A percentile compares a stretch with the other conserved stretches of the same genome.
Evolutionary conservation across 2,329 filamentous ascomycete species (phyloP).

Genomic region (Corynespora cassiicola): DNA sequence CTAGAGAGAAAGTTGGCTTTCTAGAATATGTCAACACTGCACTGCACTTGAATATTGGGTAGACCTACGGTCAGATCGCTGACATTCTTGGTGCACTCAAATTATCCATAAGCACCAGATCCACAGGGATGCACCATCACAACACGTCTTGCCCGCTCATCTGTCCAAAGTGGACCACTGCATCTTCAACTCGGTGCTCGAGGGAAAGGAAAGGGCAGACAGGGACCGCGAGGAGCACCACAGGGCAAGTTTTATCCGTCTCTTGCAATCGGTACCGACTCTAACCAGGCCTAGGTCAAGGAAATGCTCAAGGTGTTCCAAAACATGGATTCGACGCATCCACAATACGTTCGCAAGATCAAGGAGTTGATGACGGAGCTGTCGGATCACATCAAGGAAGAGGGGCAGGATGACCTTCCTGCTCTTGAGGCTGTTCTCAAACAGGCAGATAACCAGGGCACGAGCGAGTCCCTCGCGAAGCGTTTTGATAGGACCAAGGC

Average conservation of each 20-base stretch:
- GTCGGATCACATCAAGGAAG: slow-evolving; percentile 37
- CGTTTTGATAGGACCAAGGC: slow-evolving; percentile 38
- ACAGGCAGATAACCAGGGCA: slow-evolving; percentile 16
- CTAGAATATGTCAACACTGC: slow-evolving; percentile 8
- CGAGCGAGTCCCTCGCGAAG: slow-evolving; percentile 33
- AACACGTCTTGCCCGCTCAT: slow-evolving; percentile 44
- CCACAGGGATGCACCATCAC: slow-evolving; percentile 53
- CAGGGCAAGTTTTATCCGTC: slow-evolving; percentile 18
- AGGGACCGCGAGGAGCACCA: slow-evolving; percentile 43
- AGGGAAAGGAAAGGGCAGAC: slow-evolving; percentile 39
- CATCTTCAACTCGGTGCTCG: slow-evolving; percentile 1
- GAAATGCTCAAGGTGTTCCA: slow-evolving; percentile 38
- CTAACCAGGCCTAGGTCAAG: slow-evolving; percentile 29
- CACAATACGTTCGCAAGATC: slow-evolving; percentile 30
- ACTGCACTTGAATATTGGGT: neutral
- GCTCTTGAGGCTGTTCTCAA: slow-evolving; percentile 30
- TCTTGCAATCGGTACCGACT: neutral
- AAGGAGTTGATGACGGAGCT: slow-evolving; percentile 29
- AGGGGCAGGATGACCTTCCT: slow-evolving; percentile 38
- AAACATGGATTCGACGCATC: slow-evolving; percentile 26
- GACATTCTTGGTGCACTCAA: slow-evolving; percentile 52
- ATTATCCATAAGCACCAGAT: slow-evolving; percentile 55
- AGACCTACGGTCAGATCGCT: slow-evolving; percentile 33
- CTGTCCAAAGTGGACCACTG: too few species aligned
- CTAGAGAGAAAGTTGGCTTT: slow-evolving; percentile 51